These are phyloP conservation scores for Salvia hispanica DNA, from an alignment of 257 asterid genomes.

Conservation along the genomic window DNA sequence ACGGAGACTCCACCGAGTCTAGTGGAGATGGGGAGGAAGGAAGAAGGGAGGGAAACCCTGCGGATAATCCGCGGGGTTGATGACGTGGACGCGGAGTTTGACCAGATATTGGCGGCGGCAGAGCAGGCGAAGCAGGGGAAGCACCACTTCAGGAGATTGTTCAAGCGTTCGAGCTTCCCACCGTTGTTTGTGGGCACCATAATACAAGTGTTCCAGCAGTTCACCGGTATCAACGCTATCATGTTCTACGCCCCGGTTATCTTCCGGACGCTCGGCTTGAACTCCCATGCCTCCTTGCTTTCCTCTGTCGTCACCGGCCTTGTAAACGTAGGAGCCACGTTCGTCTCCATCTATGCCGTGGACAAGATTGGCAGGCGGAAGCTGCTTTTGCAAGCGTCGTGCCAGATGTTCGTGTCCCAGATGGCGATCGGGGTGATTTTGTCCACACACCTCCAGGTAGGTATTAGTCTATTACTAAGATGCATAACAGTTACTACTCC, in stretches of 20 bases:
- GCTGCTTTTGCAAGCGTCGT: conserved; percentile 78
- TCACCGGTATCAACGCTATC: conserved; percentile 88
- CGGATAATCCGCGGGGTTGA: conserved; percentile 69
- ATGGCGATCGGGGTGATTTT: conserved; percentile 61
- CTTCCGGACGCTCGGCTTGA: conserved; percentile 74
- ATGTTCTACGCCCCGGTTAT: conserved; percentile 92
- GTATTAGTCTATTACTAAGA: too few species aligned
- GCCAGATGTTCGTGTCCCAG: conserved; percentile 80
- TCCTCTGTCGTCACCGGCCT: conserved; percentile 84
- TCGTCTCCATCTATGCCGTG: conserved; percentile 77
- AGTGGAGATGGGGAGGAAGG: conserved; percentile 71
- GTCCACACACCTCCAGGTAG: conserved; percentile 25
- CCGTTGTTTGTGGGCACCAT: conserved; percentile 55
- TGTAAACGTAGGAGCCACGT: conserved; percentile 69
- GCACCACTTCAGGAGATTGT: conserved; percentile 75
- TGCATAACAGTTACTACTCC: too few species aligned
- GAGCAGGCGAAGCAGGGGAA: conserved; percentile 69
- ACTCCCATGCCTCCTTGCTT: conserved; percentile 61
- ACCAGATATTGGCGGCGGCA: conserved; percentile 72
- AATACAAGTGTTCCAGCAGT: conserved; percentile 75
- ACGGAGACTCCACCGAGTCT: conserved; percentile 86
- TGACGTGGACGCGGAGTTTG: conserved; percentile 72
- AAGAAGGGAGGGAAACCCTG: conserved; percentile 67
- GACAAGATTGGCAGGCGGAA: conserved; percentile 70
- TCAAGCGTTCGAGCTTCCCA: conserved; percentile 70